Evolutionary conservation across 2,329 filamentous ascomycete species (phyloP).

Genomic region (Pseudogymnoascus sp.): DNA sequence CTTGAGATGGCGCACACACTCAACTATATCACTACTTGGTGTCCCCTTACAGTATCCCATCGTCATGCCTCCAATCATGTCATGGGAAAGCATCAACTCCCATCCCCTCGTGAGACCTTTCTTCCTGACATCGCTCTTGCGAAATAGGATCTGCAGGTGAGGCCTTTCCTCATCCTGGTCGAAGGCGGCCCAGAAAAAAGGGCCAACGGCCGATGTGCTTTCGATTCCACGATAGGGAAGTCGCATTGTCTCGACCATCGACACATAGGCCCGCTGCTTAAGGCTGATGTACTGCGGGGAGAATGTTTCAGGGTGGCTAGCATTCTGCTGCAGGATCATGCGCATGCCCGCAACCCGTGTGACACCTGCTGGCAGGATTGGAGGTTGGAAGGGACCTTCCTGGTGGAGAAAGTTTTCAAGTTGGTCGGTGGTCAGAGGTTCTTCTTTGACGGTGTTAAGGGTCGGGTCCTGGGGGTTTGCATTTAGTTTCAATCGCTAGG

Average conservation of each 20-base stretch:
- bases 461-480: constrained; percentile 21
- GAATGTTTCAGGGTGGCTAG: constrained; percentile 51
- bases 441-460: constrained; percentile 25
- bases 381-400: constrained; percentile 25
- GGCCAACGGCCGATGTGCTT: constrained; percentile 50
- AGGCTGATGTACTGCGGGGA: constrained; percentile 48
- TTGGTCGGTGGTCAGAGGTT: constrained; percentile 26
- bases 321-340: constrained; percentile 31
- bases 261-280: constrained; percentile 41
- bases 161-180: constrained; percentile 50
- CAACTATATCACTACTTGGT: constrained; percentile 46
- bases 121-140: constrained; percentile 59
- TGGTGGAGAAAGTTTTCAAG: constrained; percentile 29
- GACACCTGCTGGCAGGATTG: constrained; percentile 21
- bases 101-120: constrained; percentile 56
- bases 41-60: constrained; percentile 58
- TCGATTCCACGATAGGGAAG: constrained; percentile 55
- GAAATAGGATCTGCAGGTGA: constrained; percentile 54
- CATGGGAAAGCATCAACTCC: constrained; percentile 57
- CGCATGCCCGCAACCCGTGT: not conserved
- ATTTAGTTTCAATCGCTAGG: not conserved
- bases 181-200: constrained; percentile 54
- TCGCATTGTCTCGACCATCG: constrained; percentile 47
- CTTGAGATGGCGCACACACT: constrained; percentile 43
- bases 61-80: constrained; percentile 47